Evolutionary conservation across 2,329 filamentous ascomycete species (phyloP).

Genomic region (Pseudofabraea citricarpa): DNA sequence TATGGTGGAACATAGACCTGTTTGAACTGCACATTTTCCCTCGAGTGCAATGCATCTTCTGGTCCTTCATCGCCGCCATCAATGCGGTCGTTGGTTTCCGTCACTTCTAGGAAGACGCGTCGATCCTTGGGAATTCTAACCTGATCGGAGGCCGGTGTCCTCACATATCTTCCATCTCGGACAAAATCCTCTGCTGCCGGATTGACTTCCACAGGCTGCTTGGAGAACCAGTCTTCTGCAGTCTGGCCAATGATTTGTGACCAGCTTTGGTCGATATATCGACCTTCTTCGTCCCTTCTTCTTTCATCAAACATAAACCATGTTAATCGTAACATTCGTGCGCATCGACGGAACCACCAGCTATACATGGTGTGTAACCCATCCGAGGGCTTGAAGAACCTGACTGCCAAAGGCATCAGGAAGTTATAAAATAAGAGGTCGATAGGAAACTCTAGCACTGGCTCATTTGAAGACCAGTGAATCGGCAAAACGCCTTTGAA

Average conservation of each 20-base stretch:
- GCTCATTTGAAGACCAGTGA: conserved; percentile 88
- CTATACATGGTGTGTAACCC: conserved; percentile 80
- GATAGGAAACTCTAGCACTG: conserved; percentile 88
- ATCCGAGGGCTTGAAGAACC: conserved; percentile 79
- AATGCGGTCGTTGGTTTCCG: conserved; percentile 58
- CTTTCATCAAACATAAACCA: conserved; percentile 92
- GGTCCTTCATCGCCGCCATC: conserved; percentile 53
- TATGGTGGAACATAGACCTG: conserved; percentile 78
- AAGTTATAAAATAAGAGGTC: conserved; percentile 97
- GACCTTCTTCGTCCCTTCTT: conserved; percentile 75
- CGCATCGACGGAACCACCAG: conserved; percentile 94
- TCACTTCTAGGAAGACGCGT: conserved; percentile 74
- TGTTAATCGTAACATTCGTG: conserved; percentile 72
- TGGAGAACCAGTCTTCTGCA: conserved; percentile 48
- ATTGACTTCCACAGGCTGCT: conserved; percentile 25
- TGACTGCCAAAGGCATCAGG: conserved; percentile 81
- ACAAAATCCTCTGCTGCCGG: conserved; percentile 44
- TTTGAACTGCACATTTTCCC: conserved; percentile 41
- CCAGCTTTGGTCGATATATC: conserved; percentile 58
- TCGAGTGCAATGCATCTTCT: conserved; percentile 51
- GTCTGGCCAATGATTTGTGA: too few species aligned
- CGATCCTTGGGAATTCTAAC: conserved; percentile 86
- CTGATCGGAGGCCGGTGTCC: conserved; percentile 91
- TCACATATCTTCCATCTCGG: conserved; percentile 76
- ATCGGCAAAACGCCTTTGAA: conserved; percentile 76